Base-by-base conservation (phyloP, 2,329 filamentous ascomycete genomes). In the Microcyclosporella mali region DNA sequence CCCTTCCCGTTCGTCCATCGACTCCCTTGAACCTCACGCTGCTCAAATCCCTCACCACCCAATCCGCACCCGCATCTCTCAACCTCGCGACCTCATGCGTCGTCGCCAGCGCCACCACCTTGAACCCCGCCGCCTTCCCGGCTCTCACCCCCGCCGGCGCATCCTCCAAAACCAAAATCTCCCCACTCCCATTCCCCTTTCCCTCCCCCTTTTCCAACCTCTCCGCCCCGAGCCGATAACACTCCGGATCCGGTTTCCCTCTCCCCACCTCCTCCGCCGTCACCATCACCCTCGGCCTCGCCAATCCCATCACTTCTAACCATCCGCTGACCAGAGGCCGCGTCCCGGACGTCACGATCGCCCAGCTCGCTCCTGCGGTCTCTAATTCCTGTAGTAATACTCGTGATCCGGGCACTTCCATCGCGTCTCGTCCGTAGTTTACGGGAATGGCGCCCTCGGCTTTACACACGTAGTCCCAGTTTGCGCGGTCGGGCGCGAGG, bases 71-170 rank as follows among this genome's bases (percentile, higher is more conserved):
- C 3, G 88, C 87, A 35, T 75, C 78, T 47, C 74, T 68, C 37
- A 94, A 74, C 68, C 89, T 78, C 55, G 81, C 78, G 34, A 82
- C 70, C 18, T 77, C 79, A 68, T 95, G 89, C 59, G 86, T 94
- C 41, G 88, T 95, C 42, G 85, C 79, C 41, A 95, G 69, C n/a
- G 82, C 89, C 34, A 94, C 68, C 10, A 95, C 89, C 60, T 78
- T 82, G 70, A 85, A 95, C 2, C 88, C 88, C 8, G 89, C 89
- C 1, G 79, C 85, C 67, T 89, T 94, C 37, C 88, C 89, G 19
- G 88, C 81, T 51, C 70, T 74, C 59, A 95, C 86, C 4, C 89
- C 89, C 6, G 88, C 86, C 4, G 89, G 88, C 43, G 86, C 86
- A 68, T 95, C 89, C 68, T 95, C 89, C 29, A 95, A 69, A 37